Percentiles rank a stretch among this genome's conserved stretches.
Conservation (phyloP, 2,329 filamentous ascomycete genomes). For the Aspergillus sp. region DNA sequence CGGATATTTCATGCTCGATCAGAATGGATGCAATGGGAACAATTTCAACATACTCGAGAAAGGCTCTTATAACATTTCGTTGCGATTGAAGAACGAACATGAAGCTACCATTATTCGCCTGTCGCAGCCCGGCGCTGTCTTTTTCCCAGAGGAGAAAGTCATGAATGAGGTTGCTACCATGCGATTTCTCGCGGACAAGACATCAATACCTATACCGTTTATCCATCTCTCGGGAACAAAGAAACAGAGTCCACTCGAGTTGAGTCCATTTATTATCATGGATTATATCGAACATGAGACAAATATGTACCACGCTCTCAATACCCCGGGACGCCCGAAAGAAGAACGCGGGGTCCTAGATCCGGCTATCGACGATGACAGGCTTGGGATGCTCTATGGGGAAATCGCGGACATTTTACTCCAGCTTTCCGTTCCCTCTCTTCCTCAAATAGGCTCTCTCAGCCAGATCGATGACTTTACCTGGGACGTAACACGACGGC, state of each 20-base stretch:
- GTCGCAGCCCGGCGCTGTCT: neutral
- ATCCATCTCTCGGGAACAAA: neutral
- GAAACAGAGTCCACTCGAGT: neutral
- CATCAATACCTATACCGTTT: neutral
- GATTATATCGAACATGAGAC: constrained; percentile 27
- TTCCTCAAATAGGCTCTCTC: neutral
- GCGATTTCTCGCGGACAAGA: neutral
- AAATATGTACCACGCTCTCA: constrained; percentile 17
- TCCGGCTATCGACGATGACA: constrained; percentile 37
- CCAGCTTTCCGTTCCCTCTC: neutral
- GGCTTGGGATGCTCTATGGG: constrained; percentile 31
- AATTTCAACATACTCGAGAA: neutral
- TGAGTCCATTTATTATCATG: constrained; percentile 9
- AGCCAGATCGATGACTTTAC: neutral
- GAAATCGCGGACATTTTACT: neutral
- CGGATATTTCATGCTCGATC: neutral
- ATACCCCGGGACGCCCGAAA: constrained; percentile 16
- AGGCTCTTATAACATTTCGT: neutral
- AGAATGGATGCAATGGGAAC: neutral
- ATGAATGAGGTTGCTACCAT: neutral
- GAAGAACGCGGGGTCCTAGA: constrained; percentile 26
- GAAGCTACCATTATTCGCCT: neutral
- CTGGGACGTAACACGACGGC: neutral
- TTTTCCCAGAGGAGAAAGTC: neutral
- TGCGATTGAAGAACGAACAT: neutral